Base-by-base conservation (phyloP, 495 filamentous ascomycete species). In the Penicillium dipodomyicola region DNA sequence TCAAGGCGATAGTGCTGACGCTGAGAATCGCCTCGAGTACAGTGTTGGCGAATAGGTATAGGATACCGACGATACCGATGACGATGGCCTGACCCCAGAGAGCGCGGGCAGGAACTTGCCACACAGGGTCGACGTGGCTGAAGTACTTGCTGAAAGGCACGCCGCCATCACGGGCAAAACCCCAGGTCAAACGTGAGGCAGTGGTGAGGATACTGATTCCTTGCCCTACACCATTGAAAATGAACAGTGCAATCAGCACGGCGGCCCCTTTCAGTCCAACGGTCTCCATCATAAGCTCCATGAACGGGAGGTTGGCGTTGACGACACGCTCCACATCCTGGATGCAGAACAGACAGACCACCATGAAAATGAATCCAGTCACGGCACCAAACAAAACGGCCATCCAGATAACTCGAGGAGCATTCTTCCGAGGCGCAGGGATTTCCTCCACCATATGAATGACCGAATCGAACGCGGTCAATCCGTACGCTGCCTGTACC, bases 311-410 rank as follows among this genome's bases (percentile, higher is more conserved):
- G 17, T 70, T 64, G 12, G 77, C 69, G 43, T 74, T 69, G 61
- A 87, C 73, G 20, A 92, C 79, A 0, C 73, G 71, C 32, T 79
- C 73, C 40, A 91, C 70, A 58, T 85, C 80, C 54, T 78, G 85
- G 59, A 92, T 89, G 56, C 79, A 78, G 68, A 92, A 92, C 46
- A 88, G 82, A 43, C 91, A 79, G 27, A 88, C 82, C 29, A 92
- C 83, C 63, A 87, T 82, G 68, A 89, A 93, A 64, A 82, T 77
- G 65, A 92, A 89, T 0, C 88, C 85, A n/a, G 72, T 74, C 25
- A 79, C 52, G 11, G 88, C 52, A 85, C 75, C 76, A 27, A 71
- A 69, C 4, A 72, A 55, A 1, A 78, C 73, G 4, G 74, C 68
- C 45, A 77, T 70, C 65, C 69, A 75, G 55, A 78, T 77, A 3